Evolutionary conservation across 2,329 filamentous ascomycete genomes (phyloP), one percentile per base, ranked within the genome.

Genomic region (Colletotrichum sp.): DNA sequence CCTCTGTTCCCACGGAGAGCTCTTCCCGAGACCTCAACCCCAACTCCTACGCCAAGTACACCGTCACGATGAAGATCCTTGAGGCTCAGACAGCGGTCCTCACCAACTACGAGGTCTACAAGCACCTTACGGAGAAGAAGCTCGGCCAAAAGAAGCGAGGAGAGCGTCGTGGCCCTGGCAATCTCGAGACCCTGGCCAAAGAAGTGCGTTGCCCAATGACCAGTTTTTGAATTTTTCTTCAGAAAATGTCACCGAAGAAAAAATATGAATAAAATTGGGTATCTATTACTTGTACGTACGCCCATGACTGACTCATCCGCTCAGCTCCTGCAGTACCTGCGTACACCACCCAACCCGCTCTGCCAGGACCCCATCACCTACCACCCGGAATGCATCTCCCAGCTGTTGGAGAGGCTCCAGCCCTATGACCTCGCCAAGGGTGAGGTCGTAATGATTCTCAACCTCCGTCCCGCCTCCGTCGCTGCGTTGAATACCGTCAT

Each of bases 61-160:
- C 52, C 24, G 26, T 66, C 80, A 83, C 44, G 24, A 93, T 93
- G 92, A 93, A 95, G 89, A 91, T 96, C 81, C 86, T 95, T 80
- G 93, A 94, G 81, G 88, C 93, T 5, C 93, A 95, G 82, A 91
- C 91, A 34, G 93, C 93, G 7, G 89, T 93, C 57, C 87, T 96
- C 81, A 91, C 92, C 82, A 95, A 95, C 83, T 93, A 91, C 78
- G 94, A 95, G 87, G 93, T 95, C 78, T 93, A 92, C 80, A 87
- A 89, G 72, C 93, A 95, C 79, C 85, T 95, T 52, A 85, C 85
- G 8, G 89, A 92, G 63, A 90, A 92, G 80, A 88, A 88, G 68
- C 84, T 86, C 71, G 85, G 86, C 57, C 83, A 86, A 69, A 89
- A 89, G 77, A 30, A 71, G 68, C 21, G 76, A 72, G 71, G 68